Base-by-base conservation (phyloP, 176 grass and related monocot genomes). In the Aegilops bicornis region DNA sequence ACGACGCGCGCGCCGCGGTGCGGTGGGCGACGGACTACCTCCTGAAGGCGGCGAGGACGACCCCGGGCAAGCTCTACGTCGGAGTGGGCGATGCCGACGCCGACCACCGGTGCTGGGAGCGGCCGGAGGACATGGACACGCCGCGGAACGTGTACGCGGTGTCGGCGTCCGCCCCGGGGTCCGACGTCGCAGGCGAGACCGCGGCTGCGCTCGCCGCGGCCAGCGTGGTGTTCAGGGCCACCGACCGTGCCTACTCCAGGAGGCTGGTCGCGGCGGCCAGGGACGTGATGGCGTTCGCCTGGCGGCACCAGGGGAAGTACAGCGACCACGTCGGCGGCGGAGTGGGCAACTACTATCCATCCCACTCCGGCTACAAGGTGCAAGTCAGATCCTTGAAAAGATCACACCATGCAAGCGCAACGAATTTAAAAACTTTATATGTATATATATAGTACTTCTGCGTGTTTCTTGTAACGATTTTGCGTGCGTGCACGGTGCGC, bases 21-120 rank as follows among this genome's bases (percentile, higher is more conserved):
- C 93, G 93, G 76, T 95, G 95, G 95, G 91, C 54, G 22, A 69
- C 91, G 19, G 95, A 95, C 87, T 98, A 98, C 88, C 95, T 98
- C 29, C 88, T 98, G 62, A 95, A 88, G 88, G 83, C 88, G 0
- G 93, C 95, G 0, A 86, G 77, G 48, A 62, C 61, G 60, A 92
- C 91, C 2, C 89, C 83, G 30, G 93, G 93, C 0, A 67, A 12
- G 62, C 93, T 95, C 36, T 95, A 98, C 82, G 93, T 98, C 2
- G 95, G 93, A 25, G 95, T 98, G 59, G 95, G 95, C 29, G 91
- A 98, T 62, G 85, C 95, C 6, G 87, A 87, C 79, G 86, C 91
- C 12, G 95, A 95, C 77, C 95, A 98, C 83, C 82, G 37, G 0
- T 98, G 93, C 87, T 98, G 93, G 95, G 93, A 95, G 86, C 83